phyloP scores from a whole-genome alignment of 1,284 basidiomycete genomes.

The Ustilago trichophora region DNA sequence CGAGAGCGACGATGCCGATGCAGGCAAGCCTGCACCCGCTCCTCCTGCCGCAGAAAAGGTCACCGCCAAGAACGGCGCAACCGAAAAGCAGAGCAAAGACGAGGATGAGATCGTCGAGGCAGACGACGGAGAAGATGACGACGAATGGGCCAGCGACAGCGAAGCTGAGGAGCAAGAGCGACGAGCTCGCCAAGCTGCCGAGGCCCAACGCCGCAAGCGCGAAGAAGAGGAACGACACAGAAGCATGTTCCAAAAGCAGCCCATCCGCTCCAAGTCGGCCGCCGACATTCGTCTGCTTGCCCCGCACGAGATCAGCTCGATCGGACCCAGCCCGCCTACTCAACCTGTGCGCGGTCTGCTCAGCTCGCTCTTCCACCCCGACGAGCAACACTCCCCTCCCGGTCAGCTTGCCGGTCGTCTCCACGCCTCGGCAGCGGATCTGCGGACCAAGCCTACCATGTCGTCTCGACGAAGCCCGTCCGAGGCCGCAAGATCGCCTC shows the following conservation, averaged over 20 bases:
- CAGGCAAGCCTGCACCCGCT: neutral
- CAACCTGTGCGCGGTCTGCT: constrained; percentile 59
- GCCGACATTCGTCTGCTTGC: constrained; percentile 53
- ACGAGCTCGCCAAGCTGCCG: constrained; percentile 55
- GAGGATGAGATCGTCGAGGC: constrained; percentile 25
- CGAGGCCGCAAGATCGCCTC: constrained; percentile 25
- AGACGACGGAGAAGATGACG: constrained; percentile 43
- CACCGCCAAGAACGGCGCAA: neutral
- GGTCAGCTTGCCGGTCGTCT: constrained; percentile 54
- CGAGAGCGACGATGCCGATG: constrained; percentile 26
- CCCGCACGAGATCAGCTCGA: constrained; percentile 10
- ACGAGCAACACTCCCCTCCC: constrained; percentile 57
- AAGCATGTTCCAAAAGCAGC: constrained; percentile 80
- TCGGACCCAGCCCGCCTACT: constrained; percentile 23
- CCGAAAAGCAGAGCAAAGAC: constrained; percentile 7
- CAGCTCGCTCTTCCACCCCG: constrained; percentile 62
- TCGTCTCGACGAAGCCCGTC: constrained; percentile 12
- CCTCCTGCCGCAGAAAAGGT: neutral
- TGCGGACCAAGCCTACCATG: constrained; percentile 29
- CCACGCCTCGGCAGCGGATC: constrained; percentile 56
- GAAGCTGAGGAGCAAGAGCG: constrained; percentile 65
- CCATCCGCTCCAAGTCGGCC: constrained; percentile 68
- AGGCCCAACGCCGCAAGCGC: constrained; percentile 67
- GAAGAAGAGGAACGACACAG: constrained; percentile 75
- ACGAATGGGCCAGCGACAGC: constrained; percentile 65